phyloP scores from a whole-genome alignment of 169 alveolate species.

The Cryptosporidium ubiquitum region DNA sequence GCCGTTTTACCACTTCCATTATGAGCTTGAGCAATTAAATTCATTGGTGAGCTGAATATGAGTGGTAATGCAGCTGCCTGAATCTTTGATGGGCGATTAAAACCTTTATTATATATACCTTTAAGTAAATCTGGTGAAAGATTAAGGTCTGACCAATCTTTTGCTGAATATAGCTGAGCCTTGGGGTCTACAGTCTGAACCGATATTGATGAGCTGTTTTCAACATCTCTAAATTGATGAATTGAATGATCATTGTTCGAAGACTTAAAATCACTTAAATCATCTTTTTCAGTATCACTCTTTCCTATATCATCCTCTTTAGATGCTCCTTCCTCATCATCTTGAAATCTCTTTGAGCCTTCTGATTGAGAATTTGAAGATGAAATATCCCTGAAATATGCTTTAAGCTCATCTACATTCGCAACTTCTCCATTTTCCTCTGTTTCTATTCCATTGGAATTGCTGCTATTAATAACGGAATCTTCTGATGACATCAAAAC shows the following conservation, averaged over 20 bases:
- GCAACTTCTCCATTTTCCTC: slow-evolving; percentile 60
- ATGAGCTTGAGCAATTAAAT: slow-evolving; percentile 94
- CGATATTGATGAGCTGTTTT: slow-evolving; percentile 58
- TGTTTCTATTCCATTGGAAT: not conserved
- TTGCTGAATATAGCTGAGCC: slow-evolving; percentile 75
- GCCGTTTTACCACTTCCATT: slow-evolving; percentile 99
- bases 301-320: slow-evolving; percentile 16
- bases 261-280: not conserved
- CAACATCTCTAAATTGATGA: slow-evolving; percentile 40
- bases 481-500: slow-evolving; percentile 30
- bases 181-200: slow-evolving; percentile 52
- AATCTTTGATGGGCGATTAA: slow-evolving; percentile 83
- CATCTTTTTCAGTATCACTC: slow-evolving; percentile 57
- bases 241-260: not conserved
- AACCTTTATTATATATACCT: slow-evolving; percentile 76
- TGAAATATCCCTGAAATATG: slow-evolving; percentile 45
- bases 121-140: slow-evolving; percentile 78
- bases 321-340: not conserved
- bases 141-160: slow-evolving; percentile 79
- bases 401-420: slow-evolving; percentile 71
- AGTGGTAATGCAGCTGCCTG: slow-evolving; percentile 87
- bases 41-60: slow-evolving; percentile 76
- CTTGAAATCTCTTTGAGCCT: slow-evolving; percentile 8
- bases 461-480: not conserved
- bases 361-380: not conserved